phyloP scores from a whole-genome alignment of 139 green algal genomes.

The Chlorella sorokiniana region DNA sequence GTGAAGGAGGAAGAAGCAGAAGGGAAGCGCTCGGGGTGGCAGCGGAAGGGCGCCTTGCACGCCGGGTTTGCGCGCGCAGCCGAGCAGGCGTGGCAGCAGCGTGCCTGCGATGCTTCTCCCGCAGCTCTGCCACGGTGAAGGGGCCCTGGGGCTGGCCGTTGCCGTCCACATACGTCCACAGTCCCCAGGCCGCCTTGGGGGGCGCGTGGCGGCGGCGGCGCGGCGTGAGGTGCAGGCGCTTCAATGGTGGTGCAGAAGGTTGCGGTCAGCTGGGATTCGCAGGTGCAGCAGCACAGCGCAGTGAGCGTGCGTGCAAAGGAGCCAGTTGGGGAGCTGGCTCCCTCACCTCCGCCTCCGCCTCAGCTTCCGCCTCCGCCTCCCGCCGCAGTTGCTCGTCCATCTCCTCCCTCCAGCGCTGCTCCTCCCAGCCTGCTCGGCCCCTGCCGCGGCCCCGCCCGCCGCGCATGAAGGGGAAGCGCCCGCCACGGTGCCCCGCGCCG shows the following conservation, averaged over 20 bases:
- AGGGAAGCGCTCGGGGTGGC: no score
- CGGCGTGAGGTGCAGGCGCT: neutral
- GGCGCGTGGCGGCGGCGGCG: neutral
- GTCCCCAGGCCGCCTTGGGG: constrained; percentile 5
- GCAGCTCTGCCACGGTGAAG: constrained; percentile 31
- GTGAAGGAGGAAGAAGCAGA: no score
- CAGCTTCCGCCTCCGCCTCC: neutral
- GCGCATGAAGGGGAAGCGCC: neutral
- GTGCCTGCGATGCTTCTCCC: neutral
- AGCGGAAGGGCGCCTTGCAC: no score
- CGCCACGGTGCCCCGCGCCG: neutral
- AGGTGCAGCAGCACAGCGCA: no score
- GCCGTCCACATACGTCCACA: constrained; percentile 8
- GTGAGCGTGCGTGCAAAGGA: no score
- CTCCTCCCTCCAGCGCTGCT: neutral
- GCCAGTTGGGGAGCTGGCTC: neutral
- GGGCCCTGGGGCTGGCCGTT: constrained; percentile 21
- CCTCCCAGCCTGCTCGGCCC: neutral
- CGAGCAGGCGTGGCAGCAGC: neutral
- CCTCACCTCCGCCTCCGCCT: neutral
- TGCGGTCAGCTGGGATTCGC: no score
- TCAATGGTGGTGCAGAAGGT: no score
- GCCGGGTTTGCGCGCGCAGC: no score
- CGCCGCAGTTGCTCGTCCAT: neutral
- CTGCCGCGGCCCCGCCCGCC: neutral